These are phyloP conservation scores for Fusarium haematococcum DNA, from an alignment of 2,329 filamentous ascomycete genomes.

Conservation along the genomic window DNA sequence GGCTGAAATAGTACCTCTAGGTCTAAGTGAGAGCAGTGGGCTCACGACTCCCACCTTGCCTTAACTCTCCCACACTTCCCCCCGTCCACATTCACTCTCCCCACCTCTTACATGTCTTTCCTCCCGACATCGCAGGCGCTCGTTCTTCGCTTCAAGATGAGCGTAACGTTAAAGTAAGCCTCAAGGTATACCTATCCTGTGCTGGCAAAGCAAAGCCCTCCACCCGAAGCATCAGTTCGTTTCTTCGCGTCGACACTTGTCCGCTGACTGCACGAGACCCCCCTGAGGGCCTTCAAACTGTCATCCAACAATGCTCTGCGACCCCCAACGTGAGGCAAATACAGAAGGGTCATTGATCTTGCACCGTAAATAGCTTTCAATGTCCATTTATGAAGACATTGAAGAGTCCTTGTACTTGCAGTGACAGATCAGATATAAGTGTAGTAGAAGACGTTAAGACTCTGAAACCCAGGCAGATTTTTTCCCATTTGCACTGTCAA, in stretches of 20 bases:
- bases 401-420: neutral
- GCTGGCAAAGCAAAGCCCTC: neutral
- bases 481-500: no score
- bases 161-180: accelerated
- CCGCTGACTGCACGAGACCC: neutral
- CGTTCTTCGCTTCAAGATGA: neutral
- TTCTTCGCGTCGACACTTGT: neutral
- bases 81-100: neutral
- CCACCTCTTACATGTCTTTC: neutral
- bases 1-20: neutral
- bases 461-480: no score
- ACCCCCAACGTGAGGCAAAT: neutral
- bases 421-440: neutral
- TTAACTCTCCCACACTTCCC: neutral
- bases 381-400: neutral
- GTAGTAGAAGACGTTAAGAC: neutral
- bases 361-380: neutral
- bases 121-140: neutral
- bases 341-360: neutral
- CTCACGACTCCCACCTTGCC: neutral
- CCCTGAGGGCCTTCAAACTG: neutral
- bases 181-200: neutral
- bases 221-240: neutral
- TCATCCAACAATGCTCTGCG: neutral
- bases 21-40: no score